phyloP scores from a whole-genome alignment of 2,329 filamentous ascomycete species.

The Penicillium sp. region DNA sequence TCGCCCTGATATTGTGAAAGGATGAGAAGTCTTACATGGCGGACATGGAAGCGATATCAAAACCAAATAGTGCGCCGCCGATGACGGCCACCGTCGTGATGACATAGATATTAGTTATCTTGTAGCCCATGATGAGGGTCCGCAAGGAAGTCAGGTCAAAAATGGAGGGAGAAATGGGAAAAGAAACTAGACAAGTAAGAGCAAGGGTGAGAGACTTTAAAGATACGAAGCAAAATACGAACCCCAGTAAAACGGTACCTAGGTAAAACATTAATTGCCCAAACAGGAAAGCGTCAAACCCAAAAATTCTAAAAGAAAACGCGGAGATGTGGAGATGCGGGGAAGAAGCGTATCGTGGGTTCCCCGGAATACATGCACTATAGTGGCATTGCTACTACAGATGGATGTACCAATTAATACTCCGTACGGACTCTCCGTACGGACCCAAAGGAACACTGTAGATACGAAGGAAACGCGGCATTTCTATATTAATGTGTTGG shows the following conservation, averaged over 20 bases:
- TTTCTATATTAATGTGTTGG: not conserved
- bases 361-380: not conserved
- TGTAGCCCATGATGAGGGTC: conserved; percentile 27
- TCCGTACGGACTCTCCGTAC: not conserved
- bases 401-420: not conserved
- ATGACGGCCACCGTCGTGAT: conserved; percentile 58
- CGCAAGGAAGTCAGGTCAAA: not conserved
- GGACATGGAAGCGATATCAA: conserved; percentile 75
- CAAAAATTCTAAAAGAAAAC: not conserved
- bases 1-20: too few species aligned
- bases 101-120: conserved; percentile 56
- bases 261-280: not conserved
- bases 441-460: not conserved
- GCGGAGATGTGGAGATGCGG: not conserved
- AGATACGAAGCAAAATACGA: not conserved
- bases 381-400: not conserved
- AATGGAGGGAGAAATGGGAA: not conserved
- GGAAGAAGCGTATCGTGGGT: not conserved
- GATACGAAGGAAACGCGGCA: not conserved
- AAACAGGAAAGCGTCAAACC: not conserved
- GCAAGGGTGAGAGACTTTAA: conserved; percentile 2
- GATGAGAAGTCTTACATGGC: conserved; percentile 42
- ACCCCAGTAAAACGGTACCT: not conserved
- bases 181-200: not conserved
- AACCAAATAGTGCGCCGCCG: conserved; percentile 72